Evolutionary conservation across 169 alveolate species (phyloP).

Genomic region (Plasmodium relictum): DNA sequence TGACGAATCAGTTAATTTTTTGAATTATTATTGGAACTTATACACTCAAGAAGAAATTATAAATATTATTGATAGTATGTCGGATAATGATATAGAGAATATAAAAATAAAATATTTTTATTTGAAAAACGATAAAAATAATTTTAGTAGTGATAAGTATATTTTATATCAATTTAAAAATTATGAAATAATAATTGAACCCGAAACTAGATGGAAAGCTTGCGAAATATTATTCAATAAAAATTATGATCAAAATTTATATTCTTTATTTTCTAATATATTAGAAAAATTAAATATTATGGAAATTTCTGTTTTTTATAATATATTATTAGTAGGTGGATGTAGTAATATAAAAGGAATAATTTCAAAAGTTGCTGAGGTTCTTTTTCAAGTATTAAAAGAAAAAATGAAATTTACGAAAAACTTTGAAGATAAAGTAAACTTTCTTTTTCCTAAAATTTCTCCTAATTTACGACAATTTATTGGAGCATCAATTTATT

Average conservation of each 20-base stretch:
- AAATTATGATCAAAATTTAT: conserved; percentile 57
- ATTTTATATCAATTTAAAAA: conserved; percentile 43
- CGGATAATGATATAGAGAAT: conserved; percentile 70
- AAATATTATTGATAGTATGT: conserved; percentile 29
- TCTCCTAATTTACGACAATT: conserved; percentile 71
- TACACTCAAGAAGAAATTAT: conserved; percentile 44
- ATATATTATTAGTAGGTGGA: conserved; percentile 68
- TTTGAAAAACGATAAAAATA: conserved; percentile 46
- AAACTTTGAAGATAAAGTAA: conserved; percentile 46
- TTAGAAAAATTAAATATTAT: conserved; percentile 35
- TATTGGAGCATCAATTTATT: conserved; percentile 70
- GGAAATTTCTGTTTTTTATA: conserved; percentile 36
- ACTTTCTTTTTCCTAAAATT: conserved; percentile 60
- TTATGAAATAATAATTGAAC: conserved; percentile 39
- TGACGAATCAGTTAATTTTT: neutral
- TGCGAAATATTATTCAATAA: conserved; percentile 69
- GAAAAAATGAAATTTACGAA: conserved; percentile 20
- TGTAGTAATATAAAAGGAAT: conserved; percentile 76
- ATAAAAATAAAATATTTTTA: conserved; percentile 65
- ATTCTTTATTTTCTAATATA: conserved; percentile 47
- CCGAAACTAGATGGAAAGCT: conserved; percentile 74
- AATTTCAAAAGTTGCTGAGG: conserved; percentile 40
- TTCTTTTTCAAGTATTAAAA: conserved; percentile 28
- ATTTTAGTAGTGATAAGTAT: conserved; percentile 24
- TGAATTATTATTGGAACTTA: conserved; percentile 24